Evolutionary conservation across 371 early-diverging fungal genomes (phyloP), one percentile per base, ranked within the genome.

Genomic region (Circinella minor): DNA sequence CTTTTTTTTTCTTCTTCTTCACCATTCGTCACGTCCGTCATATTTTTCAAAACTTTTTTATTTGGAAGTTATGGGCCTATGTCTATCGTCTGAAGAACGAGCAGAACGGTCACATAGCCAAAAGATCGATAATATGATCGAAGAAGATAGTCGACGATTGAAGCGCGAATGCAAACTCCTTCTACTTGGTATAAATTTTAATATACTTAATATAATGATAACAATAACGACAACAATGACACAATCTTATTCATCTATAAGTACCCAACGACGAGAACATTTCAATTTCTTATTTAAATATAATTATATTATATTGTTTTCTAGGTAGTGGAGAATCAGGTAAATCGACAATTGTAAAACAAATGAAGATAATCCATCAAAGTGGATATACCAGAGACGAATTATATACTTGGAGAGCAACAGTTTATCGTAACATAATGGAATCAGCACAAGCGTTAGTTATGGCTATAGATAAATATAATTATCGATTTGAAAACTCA

Each of bases 331-430:
- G 94, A 66, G 96, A 96, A 79, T 93, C 94, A 36, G 96, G 96
- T 63, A 95, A 95, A 77, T 92, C 93, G 63, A 96, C 96, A 57
- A 91, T 96, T 76, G 89, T 95, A 43, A 96, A 96, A 65, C 96
- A 96, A 82, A 94, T 96, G 94, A 94, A 94, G 74, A 91, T 97
- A 68, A 94, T 97, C 73, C 94, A 96, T 77, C 93, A 93, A 72
- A 87, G 89, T 57, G 97, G 96, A 1, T 98, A 92, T 78, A 87
- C 87, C 14, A 80, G 85, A 66, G 92, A 90, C 47, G 98, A 97
- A 73, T 83, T 94, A 5, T 81, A 82, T 63, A 79, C 86, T 20
- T 96, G 87, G 82, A 85, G 90, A 59, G 77, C 89, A 49, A 89
- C 89, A 0, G 88, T 98, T 54, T 91, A 89, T 74, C 87, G 89